These are phyloP conservation scores for Antitrichia curtipendula DNA, from an alignment of 225 moss, liverwort and hornwort species.

Conservation along the genomic window DNA sequence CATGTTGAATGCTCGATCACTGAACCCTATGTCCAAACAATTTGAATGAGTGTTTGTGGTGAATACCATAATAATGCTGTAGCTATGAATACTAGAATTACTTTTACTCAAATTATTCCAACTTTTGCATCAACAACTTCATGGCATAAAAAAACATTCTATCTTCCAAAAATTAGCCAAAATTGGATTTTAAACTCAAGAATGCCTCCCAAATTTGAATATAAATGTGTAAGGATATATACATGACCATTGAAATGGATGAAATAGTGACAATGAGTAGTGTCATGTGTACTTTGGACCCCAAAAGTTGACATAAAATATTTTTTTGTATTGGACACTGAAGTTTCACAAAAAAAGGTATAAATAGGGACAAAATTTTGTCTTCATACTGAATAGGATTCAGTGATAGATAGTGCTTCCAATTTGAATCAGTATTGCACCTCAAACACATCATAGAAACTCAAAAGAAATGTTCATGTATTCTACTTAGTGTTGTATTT, in stretches of 20 bases:
- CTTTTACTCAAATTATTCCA: not conserved
- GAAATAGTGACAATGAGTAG: not conserved
- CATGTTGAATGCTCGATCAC: not conserved
- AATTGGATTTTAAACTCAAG: not conserved
- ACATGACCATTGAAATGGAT: not conserved
- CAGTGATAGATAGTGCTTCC: not conserved
- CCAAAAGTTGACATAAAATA: accelerated
- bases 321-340: not conserved
- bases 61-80: accelerated
- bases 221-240: not conserved
- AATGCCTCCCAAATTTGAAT: not conserved
- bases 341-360: not conserved
- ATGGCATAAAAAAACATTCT: too few species aligned
- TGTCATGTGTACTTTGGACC: not conserved
- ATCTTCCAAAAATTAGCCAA: not conserved
- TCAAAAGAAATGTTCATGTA: not conserved
- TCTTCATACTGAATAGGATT: not conserved
- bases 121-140: not conserved
- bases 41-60: not conserved
- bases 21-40: not conserved
- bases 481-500: not conserved
- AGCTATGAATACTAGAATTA: not conserved
- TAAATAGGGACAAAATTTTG: not conserved
- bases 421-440: not conserved
- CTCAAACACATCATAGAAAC: accelerated